Percentiles rank a stretch among this genome's conserved stretches.
These are phyloP conservation scores for Rusavskia elegans DNA, from an alignment of 495 filamentous ascomycete species.

Conservation along the genomic window DNA sequence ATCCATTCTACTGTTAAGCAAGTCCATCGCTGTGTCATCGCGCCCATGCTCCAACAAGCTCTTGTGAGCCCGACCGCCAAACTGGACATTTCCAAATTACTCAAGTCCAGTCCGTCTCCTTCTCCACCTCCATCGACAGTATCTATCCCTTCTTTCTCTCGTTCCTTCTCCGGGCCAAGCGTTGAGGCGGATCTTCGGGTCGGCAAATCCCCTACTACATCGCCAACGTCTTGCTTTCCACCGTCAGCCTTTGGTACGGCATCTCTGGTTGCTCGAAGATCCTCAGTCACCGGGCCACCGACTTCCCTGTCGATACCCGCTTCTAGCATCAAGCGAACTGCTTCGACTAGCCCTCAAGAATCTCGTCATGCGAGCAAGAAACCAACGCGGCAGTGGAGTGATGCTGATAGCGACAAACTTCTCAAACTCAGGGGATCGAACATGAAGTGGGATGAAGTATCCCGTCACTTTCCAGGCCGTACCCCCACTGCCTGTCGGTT, in stretches of 20 bases:
- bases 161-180: slow-evolving; percentile 2
- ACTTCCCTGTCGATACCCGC: background rate
- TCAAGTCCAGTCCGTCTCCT: slow-evolving; percentile 5
- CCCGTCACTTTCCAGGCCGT: slow-evolving; percentile 71
- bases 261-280: background rate
- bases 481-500: slow-evolving; percentile 87
- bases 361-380: slow-evolving; percentile 62
- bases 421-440: slow-evolving; percentile 75
- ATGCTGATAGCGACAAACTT: slow-evolving; percentile 78
- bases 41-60: slow-evolving; percentile 6
- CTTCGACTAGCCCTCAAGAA: slow-evolving; percentile 22
- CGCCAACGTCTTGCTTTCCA: slow-evolving; percentile 2
- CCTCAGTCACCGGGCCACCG: slow-evolving; percentile 1
- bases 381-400: slow-evolving; percentile 80
- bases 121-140: slow-evolving; percentile 1
- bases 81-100: slow-evolving; percentile 11
- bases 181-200: background rate
- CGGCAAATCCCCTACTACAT: slow-evolving; percentile 1
- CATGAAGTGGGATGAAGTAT: slow-evolving; percentile 99
- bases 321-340: slow-evolving; percentile 9
- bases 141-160: slow-evolving; percentile 1
- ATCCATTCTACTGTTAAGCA: background rate
- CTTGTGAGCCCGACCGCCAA: slow-evolving; percentile 12
- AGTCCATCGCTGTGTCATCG: background rate
- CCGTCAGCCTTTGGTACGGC: background rate